Base-by-base conservation (phyloP, 805 yeast species). In the Spathaspora passalidarum region DNA sequence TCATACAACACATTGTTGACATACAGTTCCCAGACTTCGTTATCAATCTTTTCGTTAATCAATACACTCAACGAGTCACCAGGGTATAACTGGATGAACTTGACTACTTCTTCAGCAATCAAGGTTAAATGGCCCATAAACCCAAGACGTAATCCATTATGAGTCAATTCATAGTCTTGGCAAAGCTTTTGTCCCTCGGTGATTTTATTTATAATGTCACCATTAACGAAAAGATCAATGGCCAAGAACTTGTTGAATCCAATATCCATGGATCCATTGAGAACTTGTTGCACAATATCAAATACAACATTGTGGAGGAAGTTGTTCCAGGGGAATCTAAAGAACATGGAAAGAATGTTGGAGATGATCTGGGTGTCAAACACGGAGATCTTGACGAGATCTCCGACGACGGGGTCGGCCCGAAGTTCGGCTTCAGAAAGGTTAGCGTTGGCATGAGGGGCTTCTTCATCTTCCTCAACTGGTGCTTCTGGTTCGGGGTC, bases 61-160 rank as follows among this genome's bases (percentile, higher is more conserved):
- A 63, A 55, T 21, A 61, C 64, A 49, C 74, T 68, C 16, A 72
- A 53, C 4, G 70, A 61, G 45, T 58, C 61, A 20, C 63, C 56
- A 1, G 77, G 77, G 43, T 59, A 63, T 20, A 63, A 50, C 48
- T 63, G 77, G n/a, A 77, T 72, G 63, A 94, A 94, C 63, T 94
- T 94, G 41, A 90, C 96, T 36, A 94, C 94, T 63, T 94, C 99
- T 62, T 94, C 99, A 20, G 97, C 92, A 51, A 94, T 89, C 43
- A 94, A 72, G 2, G 96, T 89, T 52, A 94, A 71, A 61, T 94
- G 99, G 17, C 99, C 99, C 94, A 92, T 94, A 60, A 88, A 94
- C 0, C 99, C 99, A 42, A 90, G 76, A 49, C 96, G 78, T 43
- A 88, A 78, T 2, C 85, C 82, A 32, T 54, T 51, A 35, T 60